Evolutionary conservation across 2,329 filamentous ascomycete genomes (phyloP).

Genomic region (Sclerotinia spermophila): DNA sequence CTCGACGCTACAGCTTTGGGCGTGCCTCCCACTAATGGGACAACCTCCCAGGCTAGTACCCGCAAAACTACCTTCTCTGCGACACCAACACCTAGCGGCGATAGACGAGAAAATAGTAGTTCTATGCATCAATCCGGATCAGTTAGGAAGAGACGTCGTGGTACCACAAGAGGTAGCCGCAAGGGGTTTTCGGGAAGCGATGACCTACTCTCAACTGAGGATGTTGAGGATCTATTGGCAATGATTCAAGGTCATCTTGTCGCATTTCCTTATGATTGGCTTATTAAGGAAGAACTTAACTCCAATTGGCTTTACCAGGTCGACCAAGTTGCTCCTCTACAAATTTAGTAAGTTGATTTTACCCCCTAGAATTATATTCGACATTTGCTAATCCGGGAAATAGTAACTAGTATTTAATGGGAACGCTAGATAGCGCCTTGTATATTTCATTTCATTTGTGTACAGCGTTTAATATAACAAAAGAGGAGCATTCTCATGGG

Average conservation of each 20-base stretch:
- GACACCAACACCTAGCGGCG: slow-evolving; percentile 25
- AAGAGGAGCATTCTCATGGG: slow-evolving; percentile 7
- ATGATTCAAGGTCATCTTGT: slow-evolving; percentile 87
- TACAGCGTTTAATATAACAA: slow-evolving; percentile 12
- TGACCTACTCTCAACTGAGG: slow-evolving; percentile 69
- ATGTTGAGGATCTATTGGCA: slow-evolving; percentile 77
- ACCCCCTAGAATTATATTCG: slow-evolving; percentile 87
- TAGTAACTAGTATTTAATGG: slow-evolving; percentile 17
- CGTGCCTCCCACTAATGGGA: slow-evolving; percentile 24
- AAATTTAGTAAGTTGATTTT: slow-evolving; percentile 81
- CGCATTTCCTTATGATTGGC: slow-evolving; percentile 93
- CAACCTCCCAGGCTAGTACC: slow-evolving; percentile 40
- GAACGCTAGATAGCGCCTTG: slow-evolving; percentile 7
- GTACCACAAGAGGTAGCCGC: slow-evolving; percentile 61
- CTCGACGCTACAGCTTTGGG: slow-evolving; percentile 39
- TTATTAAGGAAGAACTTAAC: slow-evolving; percentile 83
- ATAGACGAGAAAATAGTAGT: slow-evolving; percentile 19
- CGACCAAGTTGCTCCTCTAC: slow-evolving; percentile 90
- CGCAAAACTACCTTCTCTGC: slow-evolving; percentile 56
- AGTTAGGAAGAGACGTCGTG: slow-evolving; percentile 60
- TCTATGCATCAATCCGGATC: slow-evolving; percentile 40
- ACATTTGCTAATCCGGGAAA: slow-evolving; percentile 73
- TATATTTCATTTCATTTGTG: slow-evolving; percentile 16
- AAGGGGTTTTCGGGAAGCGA: slow-evolving; percentile 63
- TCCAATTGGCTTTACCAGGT: slow-evolving; percentile 97